Conservation (phyloP, 345 rosid genomes). For the Hibiscus syriacus region DNA sequence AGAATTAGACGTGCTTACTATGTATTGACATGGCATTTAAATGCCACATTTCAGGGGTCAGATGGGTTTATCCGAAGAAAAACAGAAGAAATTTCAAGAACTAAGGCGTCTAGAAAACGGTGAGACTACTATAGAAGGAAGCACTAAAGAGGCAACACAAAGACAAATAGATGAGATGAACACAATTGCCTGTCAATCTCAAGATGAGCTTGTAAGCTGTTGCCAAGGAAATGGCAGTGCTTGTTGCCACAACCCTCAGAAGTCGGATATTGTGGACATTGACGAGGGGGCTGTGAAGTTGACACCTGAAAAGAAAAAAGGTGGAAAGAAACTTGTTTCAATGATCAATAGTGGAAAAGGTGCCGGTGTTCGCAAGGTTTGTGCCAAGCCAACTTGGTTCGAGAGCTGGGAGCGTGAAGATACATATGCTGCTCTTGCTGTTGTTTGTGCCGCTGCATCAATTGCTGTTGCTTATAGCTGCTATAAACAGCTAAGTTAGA, state of each 20-base stretch:
- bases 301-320: conserved; percentile 39
- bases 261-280: conserved; percentile 12
- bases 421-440: conserved; percentile 76
- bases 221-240: conserved; percentile 55
- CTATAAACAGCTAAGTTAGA: conserved; percentile 49
- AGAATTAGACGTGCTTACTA: background rate
- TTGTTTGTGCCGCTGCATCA: conserved; percentile 68
- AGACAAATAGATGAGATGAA: conserved; percentile 21
- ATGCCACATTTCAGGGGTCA: conserved; percentile 59
- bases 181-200: conserved; percentile 19
- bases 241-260: conserved; percentile 41
- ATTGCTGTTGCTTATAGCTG: conserved; percentile 66
- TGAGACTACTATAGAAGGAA: conserved; percentile 17
- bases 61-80: conserved; percentile 77
- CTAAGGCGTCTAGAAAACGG: conserved; percentile 44
- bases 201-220: conserved; percentile 40
- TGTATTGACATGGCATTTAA: background rate
- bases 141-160: conserved; percentile 20
- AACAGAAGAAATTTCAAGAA: conserved; percentile 54
- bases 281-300: conserved; percentile 19
- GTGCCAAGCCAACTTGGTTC: conserved; percentile 49
- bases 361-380: conserved; percentile 27
- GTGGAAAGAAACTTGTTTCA: conserved; percentile 24
- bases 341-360: conserved; percentile 36
- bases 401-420: conserved; percentile 91